phyloP scores from a whole-genome alignment of 2,329 filamentous ascomycete species.

The Fusarium sp. region DNA sequence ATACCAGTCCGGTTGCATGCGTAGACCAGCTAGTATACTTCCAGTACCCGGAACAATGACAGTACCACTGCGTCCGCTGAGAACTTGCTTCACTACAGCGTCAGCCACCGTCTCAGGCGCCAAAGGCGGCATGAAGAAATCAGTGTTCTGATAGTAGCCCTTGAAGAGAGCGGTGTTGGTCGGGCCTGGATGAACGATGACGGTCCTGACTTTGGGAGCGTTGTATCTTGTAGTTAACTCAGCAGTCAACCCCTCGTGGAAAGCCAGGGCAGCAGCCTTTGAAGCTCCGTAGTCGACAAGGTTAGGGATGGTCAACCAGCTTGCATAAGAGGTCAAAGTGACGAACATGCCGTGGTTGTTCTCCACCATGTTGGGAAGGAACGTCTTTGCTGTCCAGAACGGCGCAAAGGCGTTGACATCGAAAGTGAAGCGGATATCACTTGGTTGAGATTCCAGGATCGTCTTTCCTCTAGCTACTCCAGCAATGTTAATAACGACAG shows the following conservation, averaged over 20 bases:
- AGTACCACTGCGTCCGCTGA: slow-evolving; percentile 61
- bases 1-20: slow-evolving; percentile 72
- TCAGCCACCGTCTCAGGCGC: slow-evolving; percentile 57
- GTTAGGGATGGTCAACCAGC: slow-evolving; percentile 69
- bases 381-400: slow-evolving; percentile 74
- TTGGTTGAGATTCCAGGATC: slow-evolving; percentile 68
- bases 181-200: slow-evolving; percentile 69
- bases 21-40: slow-evolving; percentile 56
- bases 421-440: slow-evolving; percentile 74
- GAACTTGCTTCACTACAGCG: slow-evolving; percentile 62
- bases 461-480: slow-evolving; percentile 71
- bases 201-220: slow-evolving; percentile 72
- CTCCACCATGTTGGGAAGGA: slow-evolving; percentile 73
- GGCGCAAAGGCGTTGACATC: slow-evolving; percentile 77
- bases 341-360: slow-evolving; percentile 79
- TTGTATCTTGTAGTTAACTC: slow-evolving; percentile 71
- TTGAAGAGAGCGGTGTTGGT: slow-evolving; percentile 53
- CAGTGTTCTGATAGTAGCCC: slow-evolving; percentile 67
- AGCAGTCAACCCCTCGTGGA: slow-evolving; percentile 73
- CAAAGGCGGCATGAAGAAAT: slow-evolving; percentile 51
- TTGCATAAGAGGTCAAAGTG: slow-evolving; percentile 74
- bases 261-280: slow-evolving; percentile 74
- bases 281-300: slow-evolving; percentile 76
- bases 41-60: slow-evolving; percentile 60
- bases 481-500: slow-evolving; percentile 79